A percentile compares a stretch with the other conserved stretches of the same genome.
phyloP scores from a whole-genome alignment of 2,329 filamentous ascomycete species.

The Camillea tinctor region DNA sequence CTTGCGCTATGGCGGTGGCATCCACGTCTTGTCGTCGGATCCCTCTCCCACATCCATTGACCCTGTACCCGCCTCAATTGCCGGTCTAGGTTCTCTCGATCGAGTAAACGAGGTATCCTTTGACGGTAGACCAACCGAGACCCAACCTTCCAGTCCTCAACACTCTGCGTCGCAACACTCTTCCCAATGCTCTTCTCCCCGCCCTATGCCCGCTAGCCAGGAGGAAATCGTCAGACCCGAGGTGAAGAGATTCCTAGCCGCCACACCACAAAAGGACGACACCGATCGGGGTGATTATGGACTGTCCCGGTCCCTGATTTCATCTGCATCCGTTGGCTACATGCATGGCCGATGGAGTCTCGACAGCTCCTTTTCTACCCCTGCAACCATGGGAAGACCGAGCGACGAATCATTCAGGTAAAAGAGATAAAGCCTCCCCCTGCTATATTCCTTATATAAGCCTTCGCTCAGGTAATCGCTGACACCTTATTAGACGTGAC shows the following conservation, averaged over 20 bases:
- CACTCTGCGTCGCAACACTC: slow-evolving; percentile 20
- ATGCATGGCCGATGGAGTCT: slow-evolving; percentile 58
- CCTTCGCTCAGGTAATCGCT: slow-evolving; percentile 2
- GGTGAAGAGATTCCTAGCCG: slow-evolving; percentile 12
- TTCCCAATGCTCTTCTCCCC: slow-evolving; percentile 23
- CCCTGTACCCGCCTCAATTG: slow-evolving; percentile 27
- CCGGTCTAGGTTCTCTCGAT: slow-evolving; percentile 15
- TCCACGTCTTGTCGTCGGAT: slow-evolving; percentile 52
- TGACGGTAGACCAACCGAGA: slow-evolving; percentile 17
- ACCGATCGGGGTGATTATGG: slow-evolving; percentile 16
- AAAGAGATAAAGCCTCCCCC: slow-evolving; percentile 16
- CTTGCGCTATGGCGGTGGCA: slow-evolving; percentile 51
- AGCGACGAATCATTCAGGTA: slow-evolving; percentile 48
- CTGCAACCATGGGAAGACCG: slow-evolving; percentile 39
- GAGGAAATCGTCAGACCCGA: slow-evolving; percentile 13
- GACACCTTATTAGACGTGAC: slow-evolving; percentile 37
- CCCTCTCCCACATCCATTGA: slow-evolving; percentile 33
- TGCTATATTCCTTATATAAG: not conserved
- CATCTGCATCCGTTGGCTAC: slow-evolving; percentile 48
- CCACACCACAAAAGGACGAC: slow-evolving; percentile 20
- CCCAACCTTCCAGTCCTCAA: slow-evolving; percentile 17
- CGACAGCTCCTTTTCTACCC: slow-evolving; percentile 50
- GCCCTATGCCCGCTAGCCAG: slow-evolving; percentile 5
- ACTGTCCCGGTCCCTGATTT: slow-evolving; percentile 35
- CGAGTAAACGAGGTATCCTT: slow-evolving; percentile 14